Base-by-base conservation (phyloP, 495 filamentous ascomycete species). In the Haplographium delicatum region DNA sequence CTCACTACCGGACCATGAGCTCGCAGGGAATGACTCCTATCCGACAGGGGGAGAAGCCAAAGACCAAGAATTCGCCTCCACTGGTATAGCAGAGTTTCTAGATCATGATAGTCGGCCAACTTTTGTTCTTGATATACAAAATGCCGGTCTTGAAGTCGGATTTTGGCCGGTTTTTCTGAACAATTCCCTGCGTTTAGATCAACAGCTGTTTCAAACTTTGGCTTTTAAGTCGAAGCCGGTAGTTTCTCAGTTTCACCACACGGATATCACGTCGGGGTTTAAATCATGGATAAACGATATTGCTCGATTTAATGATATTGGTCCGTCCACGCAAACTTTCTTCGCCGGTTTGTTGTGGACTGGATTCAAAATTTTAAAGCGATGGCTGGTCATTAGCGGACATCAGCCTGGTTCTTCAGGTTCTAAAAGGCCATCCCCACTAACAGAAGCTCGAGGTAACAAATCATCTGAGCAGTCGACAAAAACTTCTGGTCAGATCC, bases 51-150 rank as follows among this genome's bases (percentile, higher is more conserved):
- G 33, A n/a, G 13, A 5, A n/a, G 13, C 33, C 18, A 4, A 8
- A 28, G 38, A 27, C 4, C 65, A 95, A 95, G 73, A 89, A 89
- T 70, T 51, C 16, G 10, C 40, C n/a, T 18, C 19, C 5, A 10
- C 53, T 28, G 50, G 34, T 13, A 10, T 37, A 15, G 18, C 23
- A 9, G 34, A 41, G 0, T 57, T 72, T 25, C 62, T 71, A 50
- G 67, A 72, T 45, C 48, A 57, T 24, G 69, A 72, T 47, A 65
- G 63, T 28, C 56, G 69, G 15, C 69, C 69, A n/a, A 64, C 64
- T 24, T 65, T 72, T 47, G 67, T 69, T 26, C 57, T 71, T 47
- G 55, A 62, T 18, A 37, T 62, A 13, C n/a, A n/a, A n/a, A 19
- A 48, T 18, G 8, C 30, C 15, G 26, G 43, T 40, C 15, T 46